These are phyloP conservation scores for Heliamphora exappendiculata DNA, from an alignment of 148 eudicot species.

Conservation along the genomic window DNA sequence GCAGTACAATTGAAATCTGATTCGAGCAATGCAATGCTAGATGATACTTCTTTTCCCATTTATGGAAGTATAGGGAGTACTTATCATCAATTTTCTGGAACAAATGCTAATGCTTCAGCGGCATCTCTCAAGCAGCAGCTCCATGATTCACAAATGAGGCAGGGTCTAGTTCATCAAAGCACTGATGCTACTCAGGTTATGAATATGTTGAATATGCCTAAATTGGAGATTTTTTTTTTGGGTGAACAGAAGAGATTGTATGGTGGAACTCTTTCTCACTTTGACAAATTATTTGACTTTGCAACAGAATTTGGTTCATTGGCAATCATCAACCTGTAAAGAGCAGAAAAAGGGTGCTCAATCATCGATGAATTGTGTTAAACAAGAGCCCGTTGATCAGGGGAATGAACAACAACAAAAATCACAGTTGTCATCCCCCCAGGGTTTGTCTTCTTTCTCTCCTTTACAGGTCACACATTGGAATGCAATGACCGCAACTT, in stretches of 20 bases:
- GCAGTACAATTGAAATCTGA: constrained; percentile 30
- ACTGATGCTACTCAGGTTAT: constrained; percentile 39
- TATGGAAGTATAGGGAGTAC: constrained; percentile 46
- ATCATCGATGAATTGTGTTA: constrained; percentile 42
- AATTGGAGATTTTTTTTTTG: constrained; percentile 37
- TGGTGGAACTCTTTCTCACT: constrained; percentile 27
- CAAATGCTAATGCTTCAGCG: constrained; percentile 41
- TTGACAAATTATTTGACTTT: constrained; percentile 21
- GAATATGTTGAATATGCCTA: constrained; percentile 28
- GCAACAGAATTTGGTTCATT: constrained; percentile 41
- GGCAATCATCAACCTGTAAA: constrained; percentile 41
- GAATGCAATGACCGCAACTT: constrained; percentile 32
- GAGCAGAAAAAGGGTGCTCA: constrained; percentile 42
- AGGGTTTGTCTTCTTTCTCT: constrained; percentile 33
- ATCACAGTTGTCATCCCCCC: constrained; percentile 31
- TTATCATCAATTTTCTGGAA: constrained; percentile 38
- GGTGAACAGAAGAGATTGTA: constrained; percentile 42
- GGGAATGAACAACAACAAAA: constrained; percentile 48
- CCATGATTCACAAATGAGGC: constrained; percentile 54
- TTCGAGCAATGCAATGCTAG: constrained; percentile 29
- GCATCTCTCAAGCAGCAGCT: constrained; percentile 44
- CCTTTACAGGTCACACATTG: constrained; percentile 41
- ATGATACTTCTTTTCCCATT: constrained; percentile 54
- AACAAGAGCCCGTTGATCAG: constrained; percentile 63
- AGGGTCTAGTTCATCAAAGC: constrained; percentile 46